These are phyloP conservation scores for Fennellomyces sp. DNA, from an alignment of 371 early-diverging fungal genomes.

Conservation along the genomic window DNA sequence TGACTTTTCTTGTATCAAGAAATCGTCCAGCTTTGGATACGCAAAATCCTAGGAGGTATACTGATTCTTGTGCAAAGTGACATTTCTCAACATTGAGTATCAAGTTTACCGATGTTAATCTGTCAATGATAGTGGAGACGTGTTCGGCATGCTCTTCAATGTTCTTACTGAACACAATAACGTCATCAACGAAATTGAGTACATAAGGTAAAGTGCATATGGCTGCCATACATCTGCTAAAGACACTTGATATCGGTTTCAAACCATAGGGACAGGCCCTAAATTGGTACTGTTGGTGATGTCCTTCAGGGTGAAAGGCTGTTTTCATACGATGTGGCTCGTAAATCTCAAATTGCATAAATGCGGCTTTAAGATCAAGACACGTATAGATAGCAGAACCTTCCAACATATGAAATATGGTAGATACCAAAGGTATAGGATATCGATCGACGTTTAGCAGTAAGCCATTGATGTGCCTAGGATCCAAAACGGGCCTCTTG, in stretches of 20 bases:
- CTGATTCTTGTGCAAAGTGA: constrained; percentile 15
- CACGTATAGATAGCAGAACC: constrained; percentile 20
- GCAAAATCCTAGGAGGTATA: constrained; percentile 23
- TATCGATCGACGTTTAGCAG: constrained; percentile 19
- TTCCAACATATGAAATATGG: constrained; percentile 18
- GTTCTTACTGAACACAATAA: background rate
- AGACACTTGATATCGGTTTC: constrained; percentile 28
- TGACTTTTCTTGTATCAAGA: constrained; percentile 20
- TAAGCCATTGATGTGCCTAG: constrained; percentile 19
- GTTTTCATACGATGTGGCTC: constrained; percentile 13
- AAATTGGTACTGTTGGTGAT: constrained; percentile 29
- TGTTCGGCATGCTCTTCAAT: constrained; percentile 12
- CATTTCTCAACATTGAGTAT: constrained; percentile 27
- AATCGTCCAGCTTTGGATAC: constrained; percentile 12
- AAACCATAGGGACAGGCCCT: constrained; percentile 26
- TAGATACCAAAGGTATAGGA: constrained; percentile 22
- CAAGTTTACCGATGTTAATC: constrained; percentile 17
- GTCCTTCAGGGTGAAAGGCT: background rate
- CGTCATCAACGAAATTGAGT: constrained; percentile 17
- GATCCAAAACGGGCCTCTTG: constrained; percentile 23
- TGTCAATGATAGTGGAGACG: constrained; percentile 9
- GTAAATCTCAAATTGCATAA: constrained; percentile 28
- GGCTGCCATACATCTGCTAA: too few species aligned
- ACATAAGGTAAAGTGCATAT: too few species aligned
- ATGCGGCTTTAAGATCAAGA: constrained; percentile 26